Evolutionary conservation across 768 basidiomycete species (phyloP), one percentile per base, ranked within the genome.

Genomic region (Tylopilus sp.): DNA sequence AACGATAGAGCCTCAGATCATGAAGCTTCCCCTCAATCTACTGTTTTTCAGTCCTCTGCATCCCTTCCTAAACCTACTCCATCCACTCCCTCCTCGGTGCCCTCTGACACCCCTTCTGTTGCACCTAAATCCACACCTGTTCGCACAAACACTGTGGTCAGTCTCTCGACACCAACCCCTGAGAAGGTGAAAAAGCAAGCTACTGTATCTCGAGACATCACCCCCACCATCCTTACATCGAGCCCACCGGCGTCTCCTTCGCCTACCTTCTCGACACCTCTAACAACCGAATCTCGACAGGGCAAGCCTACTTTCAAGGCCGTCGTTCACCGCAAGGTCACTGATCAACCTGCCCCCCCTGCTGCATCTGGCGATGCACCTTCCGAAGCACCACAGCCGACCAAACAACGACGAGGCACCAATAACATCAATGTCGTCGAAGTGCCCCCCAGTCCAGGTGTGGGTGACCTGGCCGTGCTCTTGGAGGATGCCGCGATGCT

Each of bases 401-500:
- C 25, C 23, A 57, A 44, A 35, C 71, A 71, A 50, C 68, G 65
- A 25, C 67, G 67, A 17, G 61, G 64, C 21, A 57, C 63, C 48
- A 47, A 18, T n/a, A 23, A 8, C 8, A 25, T 48, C 20, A 50
- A 53, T n/a, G 22, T 48, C 6, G 56, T 67, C 26, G 71, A 77
- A 53, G 54, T 69, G 6, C 73, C 77, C 3, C 20, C 71, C 22
- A 82, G 73, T 59, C 79, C 80, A 28, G 78, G 75, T 7, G 68
- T 56, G 28, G 77, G 76, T 3, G 85, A 86, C 41, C 61, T 87
- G 49, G 73, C 79, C 4, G 64, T 71, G 28, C 66, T 87, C 42
- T 60, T 86, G 23, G 77, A 79, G 40, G 79, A 83, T 45, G 80
- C 85, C 7, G 79, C 83, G 26, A 58, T 79, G 47, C 62, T 86